Base-by-base conservation (phyloP, 495 filamentous ascomycete genomes). In the Chaetomium tenue region DNA sequence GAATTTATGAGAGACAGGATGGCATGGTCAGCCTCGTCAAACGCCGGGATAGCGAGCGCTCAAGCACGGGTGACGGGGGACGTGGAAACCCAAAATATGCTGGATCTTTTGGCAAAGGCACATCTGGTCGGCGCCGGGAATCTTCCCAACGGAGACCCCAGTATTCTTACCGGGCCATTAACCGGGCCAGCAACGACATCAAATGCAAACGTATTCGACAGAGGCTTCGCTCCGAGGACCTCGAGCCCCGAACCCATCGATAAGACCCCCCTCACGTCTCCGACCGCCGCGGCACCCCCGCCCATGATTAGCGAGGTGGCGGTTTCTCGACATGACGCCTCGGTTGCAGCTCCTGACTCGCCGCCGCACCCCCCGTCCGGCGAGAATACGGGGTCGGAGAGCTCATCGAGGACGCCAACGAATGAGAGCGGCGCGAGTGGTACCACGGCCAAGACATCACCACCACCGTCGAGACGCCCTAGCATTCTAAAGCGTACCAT, bases 1-100 rank as follows among this genome's bases (percentile, higher is more conserved):
- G 95, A 98, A 76, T 98, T 98, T 72, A 94, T 99, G 93, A 87
- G 90, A 70, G 93, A 97, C 72, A 92, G 88, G 62, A 82, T 96
- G 73, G 91, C 91, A 64, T 96, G 92, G 91, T 69, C 84, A 70
- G 68, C 85, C 81, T 72, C 80, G 16, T 70, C 76, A 3, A 72
- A 65, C 25, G 75, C 71, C 2, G 76, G 75, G 42, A 83, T 94
- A 60, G 86, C 87, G 22, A 89, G 85, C 64, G 92, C 92, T 15
- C 92, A 97, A 73, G 91, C 92, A 40, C 87, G 89, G 70, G 79
- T 88, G 51, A 87, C 82, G 61, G 92, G 93, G 7, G 93, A 97
- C 72, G 77, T 89, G 57, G 95, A 98, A 70, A 83, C 91, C 56
- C 92, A 97, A 71, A 87, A 88, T 70, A 91, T 97, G 89, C 85